Evolutionary conservation across 805 yeast genomes (phyloP), one percentile per base, ranked within the genome.

Genomic region (Monosporozyma siamensis): DNA sequence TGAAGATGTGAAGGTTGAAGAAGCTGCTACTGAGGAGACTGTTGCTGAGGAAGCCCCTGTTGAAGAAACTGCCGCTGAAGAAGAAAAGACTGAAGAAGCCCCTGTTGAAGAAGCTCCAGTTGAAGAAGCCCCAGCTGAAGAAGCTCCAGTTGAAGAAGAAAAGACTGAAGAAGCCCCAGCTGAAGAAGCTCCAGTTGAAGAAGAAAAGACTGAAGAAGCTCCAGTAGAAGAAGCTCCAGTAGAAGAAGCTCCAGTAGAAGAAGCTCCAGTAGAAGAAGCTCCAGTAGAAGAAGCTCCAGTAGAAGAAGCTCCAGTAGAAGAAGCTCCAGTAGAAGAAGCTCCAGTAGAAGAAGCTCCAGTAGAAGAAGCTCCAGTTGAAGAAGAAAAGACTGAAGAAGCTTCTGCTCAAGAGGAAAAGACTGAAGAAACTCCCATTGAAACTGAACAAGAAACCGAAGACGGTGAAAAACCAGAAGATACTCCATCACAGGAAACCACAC

Each of bases 181-280:
- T 27, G 48, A 44, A 30, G 47, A 39, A 27, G 42, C 40, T 10
- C 36, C 42, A 23, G 32, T 21, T 22, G 44, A 38, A 11, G 40
- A 44, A 27, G 41, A 41, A 12, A 25, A 43, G 18, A 39, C 24
- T 23, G 46, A 41, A 18, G 30, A 26, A 38, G 23, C 22, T 11
- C 40, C 22, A 15, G 26, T 20, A n/a, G 54, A 47, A 34, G 49
- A 44, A 45, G 4, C 40, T 9, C 23, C 27, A 14, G 38, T 26
- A 9, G 44, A 47, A 30, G 41, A 38, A 34, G 29, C 32, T 34
- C 38, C 38, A 34, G 38, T 34, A 7, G 38, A 38, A 38, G 34
- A 27, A 22, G 18, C 39, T 24, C 36, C 40, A 34, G 41, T 34
- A 29, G 56, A 48, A 38, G 48, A 45, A 42, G 6, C 37, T 7